Conservation (phyloP, 306 rosid species). For the Cyclanthera cordifolia region DNA sequence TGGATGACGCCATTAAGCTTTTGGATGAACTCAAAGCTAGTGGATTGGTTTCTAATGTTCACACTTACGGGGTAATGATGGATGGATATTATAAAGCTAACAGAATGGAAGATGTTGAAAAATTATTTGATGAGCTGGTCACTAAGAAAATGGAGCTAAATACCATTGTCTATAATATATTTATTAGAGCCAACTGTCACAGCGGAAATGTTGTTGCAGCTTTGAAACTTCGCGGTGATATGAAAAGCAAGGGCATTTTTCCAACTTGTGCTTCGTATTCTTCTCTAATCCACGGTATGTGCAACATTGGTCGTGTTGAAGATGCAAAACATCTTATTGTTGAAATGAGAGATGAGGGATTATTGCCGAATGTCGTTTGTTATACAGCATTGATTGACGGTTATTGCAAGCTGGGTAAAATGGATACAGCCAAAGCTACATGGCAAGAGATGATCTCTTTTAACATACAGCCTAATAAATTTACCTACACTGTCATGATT, state of each 20-base stretch:
- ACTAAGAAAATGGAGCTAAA: constrained; percentile 39
- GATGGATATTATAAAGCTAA: constrained; percentile 50
- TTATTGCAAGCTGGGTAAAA: constrained; percentile 57
- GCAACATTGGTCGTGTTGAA: constrained; percentile 41
- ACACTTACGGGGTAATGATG: constrained; percentile 52
- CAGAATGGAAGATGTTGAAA: constrained; percentile 40
- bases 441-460: constrained; percentile 38
- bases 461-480: constrained; percentile 39
- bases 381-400: constrained; percentile 66
- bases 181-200: constrained; percentile 42
- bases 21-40: constrained; percentile 35
- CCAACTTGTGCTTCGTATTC: constrained; percentile 46
- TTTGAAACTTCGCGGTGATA: constrained; percentile 34
- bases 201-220: constrained; percentile 42
- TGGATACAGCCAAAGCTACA: constrained; percentile 33
- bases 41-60: constrained; percentile 45
- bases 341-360: constrained; percentile 48
- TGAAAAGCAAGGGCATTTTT: constrained; percentile 43
- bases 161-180: constrained; percentile 46
- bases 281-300: constrained; percentile 64
- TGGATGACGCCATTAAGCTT: constrained; percentile 39
- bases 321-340: constrained; percentile 40
- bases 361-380: constrained; percentile 47
- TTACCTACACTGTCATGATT: constrained; percentile 63
- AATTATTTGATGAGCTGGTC: constrained; percentile 37